These are phyloP conservation scores for Cladosporium halotolerans DNA, from an alignment of 2,329 filamentous ascomycete genomes.

Conservation along the genomic window DNA sequence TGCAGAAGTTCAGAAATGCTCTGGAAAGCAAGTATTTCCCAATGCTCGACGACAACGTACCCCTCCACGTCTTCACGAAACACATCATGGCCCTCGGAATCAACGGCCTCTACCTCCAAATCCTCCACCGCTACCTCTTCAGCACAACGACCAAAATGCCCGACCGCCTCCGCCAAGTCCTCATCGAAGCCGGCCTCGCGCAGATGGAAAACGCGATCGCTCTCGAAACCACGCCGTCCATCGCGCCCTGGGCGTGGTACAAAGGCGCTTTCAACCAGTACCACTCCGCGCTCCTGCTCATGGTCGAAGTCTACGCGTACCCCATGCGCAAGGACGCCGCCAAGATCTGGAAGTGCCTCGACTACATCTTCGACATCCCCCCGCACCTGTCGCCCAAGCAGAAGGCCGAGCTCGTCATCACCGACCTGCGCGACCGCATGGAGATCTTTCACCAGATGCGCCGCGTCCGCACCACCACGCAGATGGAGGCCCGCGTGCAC, in stretches of 20 bases:
- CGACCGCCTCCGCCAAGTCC: slow-evolving; percentile 56
- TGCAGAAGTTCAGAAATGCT: slow-evolving; percentile 60
- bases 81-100: slow-evolving; percentile 60
- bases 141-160: slow-evolving; percentile 47
- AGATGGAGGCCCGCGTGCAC: slow-evolving; percentile 25
- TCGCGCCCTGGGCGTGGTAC: slow-evolving; percentile 64
- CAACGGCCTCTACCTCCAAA: slow-evolving; percentile 58
- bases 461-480: slow-evolving; percentile 35
- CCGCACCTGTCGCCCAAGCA: slow-evolving; percentile 45
- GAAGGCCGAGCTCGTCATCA: slow-evolving; percentile 57
- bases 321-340: slow-evolving; percentile 53
- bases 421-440: slow-evolving; percentile 57
- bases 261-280: slow-evolving; percentile 64
- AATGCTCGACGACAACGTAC: slow-evolving; percentile 53
- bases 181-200: slow-evolving; percentile 55
- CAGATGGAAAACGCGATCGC: slow-evolving; percentile 50
- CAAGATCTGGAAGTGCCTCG: slow-evolving; percentile 64
- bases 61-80: slow-evolving; percentile 58
- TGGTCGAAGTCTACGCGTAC: slow-evolving; percentile 59
- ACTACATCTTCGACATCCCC: slow-evolving; percentile 64
- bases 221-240: slow-evolving; percentile 46
- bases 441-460: slow-evolving; percentile 55
- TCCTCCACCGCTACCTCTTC: slow-evolving; percentile 62
- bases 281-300: slow-evolving; percentile 62
- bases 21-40: slow-evolving; percentile 62